Percentiles rank a stretch among this genome's conserved stretches.
Evolutionary conservation across 805 yeast species (phyloP).

Genomic region (Cyberlindnera nakhonratchasimensis): DNA sequence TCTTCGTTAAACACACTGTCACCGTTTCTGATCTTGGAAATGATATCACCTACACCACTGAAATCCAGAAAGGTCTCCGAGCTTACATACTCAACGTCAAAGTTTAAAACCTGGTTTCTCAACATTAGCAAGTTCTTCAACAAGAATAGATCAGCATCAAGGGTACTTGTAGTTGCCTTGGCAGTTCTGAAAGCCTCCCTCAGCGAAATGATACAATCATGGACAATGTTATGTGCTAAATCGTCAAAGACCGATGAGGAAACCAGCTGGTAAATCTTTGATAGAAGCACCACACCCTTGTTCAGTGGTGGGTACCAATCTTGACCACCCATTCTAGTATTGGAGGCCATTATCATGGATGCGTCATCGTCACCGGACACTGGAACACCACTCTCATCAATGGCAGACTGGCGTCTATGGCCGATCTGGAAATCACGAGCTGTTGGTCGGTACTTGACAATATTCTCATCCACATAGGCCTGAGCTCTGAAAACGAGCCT

Average conservation of each 20-base stretch:
- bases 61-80: slow-evolving; percentile 78
- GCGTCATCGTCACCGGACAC: slow-evolving; percentile 13
- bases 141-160: slow-evolving; percentile 63
- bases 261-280: slow-evolving; percentile 76
- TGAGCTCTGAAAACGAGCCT: slow-evolving; percentile 79
- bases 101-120: slow-evolving; percentile 64
- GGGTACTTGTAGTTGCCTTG: slow-evolving; percentile 42
- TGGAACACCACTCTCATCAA: slow-evolving; percentile 8
- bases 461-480: slow-evolving; percentile 62
- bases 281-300: slow-evolving; percentile 63
- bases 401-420: slow-evolving; percentile 9
- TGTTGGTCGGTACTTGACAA: slow-evolving; percentile 63
- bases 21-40: slow-evolving; percentile 37
- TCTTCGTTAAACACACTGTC: slow-evolving; percentile 22
- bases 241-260: slow-evolving; percentile 81
- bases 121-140: slow-evolving; percentile 70
- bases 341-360: slow-evolving; percentile 1
- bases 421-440: slow-evolving; percentile 66
- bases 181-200: slow-evolving; percentile 49
- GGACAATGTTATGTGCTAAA: slow-evolving; percentile 82
- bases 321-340: slow-evolving; percentile 25
- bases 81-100: slow-evolving; percentile 74
- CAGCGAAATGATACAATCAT: slow-evolving; percentile 64
- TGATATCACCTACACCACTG: slow-evolving; percentile 63
- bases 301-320: slow-evolving; percentile 70